Evolutionary conservation across 441 rosid species (phyloP).

Genomic region (Adansonia rubrostipa): DNA sequence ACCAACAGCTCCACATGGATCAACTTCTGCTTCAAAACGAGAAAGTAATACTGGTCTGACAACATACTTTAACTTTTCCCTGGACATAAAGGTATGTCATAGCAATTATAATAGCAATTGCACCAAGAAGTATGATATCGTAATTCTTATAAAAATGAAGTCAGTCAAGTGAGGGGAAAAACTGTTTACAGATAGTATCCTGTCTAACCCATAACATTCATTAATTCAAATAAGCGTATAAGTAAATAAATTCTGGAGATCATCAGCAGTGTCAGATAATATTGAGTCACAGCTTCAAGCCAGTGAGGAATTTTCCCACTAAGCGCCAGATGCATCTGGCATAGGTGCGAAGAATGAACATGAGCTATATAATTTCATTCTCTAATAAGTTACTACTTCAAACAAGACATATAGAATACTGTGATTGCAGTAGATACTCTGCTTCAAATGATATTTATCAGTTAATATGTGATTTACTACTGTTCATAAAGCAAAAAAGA

Average conservation of each 20-base stretch:
- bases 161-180: not conserved
- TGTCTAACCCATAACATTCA: not conserved
- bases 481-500: not conserved
- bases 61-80: slow-evolving; percentile 88
- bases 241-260: slow-evolving; percentile 3
- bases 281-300: slow-evolving; percentile 5
- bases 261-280: not conserved
- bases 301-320: not conserved
- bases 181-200: not conserved
- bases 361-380: not conserved
- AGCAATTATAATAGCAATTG: slow-evolving; percentile 24
- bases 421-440: not conserved
- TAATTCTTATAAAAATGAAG: slow-evolving; percentile 9
- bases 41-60: slow-evolving; percentile 92
- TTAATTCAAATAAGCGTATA: slow-evolving; percentile 4
- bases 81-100: slow-evolving; percentile 42
- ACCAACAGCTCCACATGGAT: slow-evolving; percentile 87
- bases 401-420: not conserved
- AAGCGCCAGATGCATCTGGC: not conserved
- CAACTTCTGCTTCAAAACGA: slow-evolving; percentile 78
- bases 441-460: not conserved
- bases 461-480: not conserved
- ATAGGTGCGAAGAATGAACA: not conserved
- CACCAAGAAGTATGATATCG: slow-evolving; percentile 1
- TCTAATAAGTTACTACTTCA: slow-evolving; percentile 4